A percentile compares a stretch with the other conserved stretches of the same genome.
phyloP scores from a whole-genome alignment of 257 asterid genomes.

The Gardenia jasminoides region DNA sequence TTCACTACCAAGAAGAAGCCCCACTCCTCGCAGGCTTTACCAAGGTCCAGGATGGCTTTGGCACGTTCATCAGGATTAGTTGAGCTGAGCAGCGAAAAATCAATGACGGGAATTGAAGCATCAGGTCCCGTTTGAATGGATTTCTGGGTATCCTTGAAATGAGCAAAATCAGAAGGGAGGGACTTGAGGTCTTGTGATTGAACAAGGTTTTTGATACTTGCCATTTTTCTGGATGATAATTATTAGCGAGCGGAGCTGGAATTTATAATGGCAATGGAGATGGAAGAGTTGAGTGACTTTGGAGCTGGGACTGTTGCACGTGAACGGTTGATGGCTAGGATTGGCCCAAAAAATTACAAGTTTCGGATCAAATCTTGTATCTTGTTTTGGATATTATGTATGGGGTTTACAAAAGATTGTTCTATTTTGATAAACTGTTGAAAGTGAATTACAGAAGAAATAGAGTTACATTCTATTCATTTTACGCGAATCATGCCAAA shows the following conservation, averaged over 20 bases:
- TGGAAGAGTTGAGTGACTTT: too few species aligned
- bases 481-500: too few species aligned
- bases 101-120: conserved; percentile 36
- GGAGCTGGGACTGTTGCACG: too few species aligned
- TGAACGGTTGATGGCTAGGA: too few species aligned
- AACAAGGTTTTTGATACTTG: conserved; percentile 19
- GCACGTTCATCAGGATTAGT: conserved; percentile 25
- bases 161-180: conserved; percentile 25
- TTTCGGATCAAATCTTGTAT: too few species aligned
- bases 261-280: too few species aligned
- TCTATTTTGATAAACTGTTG: too few species aligned
- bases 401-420: too few species aligned
- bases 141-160: neutral
- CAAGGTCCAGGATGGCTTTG: conserved; percentile 28
- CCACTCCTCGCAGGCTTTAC: conserved; percentile 45
- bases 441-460: too few species aligned
- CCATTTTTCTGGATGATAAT: neutral
- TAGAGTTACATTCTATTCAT: too few species aligned
- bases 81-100: conserved; percentile 36
- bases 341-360: too few species aligned
- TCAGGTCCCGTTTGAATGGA: conserved; percentile 12
- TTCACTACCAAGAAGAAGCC: conserved; percentile 49
- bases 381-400: too few species aligned
- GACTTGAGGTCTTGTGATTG: conserved; percentile 23
- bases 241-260: neutral